These are phyloP conservation scores for Nakaseomyces sp. DNA, from an alignment of 1,139 yeast genomes.

Conservation along the genomic window DNA sequence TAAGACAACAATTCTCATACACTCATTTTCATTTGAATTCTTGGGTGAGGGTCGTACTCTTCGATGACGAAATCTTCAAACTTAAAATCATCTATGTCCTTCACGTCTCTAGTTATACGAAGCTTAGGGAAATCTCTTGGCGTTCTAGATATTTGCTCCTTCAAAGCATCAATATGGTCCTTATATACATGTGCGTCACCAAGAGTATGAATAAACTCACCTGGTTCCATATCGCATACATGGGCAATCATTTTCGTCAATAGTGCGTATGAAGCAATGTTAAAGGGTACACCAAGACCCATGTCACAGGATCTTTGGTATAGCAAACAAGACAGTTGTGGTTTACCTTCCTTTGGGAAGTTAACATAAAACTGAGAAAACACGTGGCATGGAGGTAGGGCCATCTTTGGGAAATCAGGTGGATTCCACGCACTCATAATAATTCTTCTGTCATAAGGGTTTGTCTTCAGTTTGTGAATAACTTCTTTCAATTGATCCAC, in stretches of 20 bases:
- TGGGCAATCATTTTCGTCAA: conserved; percentile 93
- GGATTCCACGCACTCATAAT: conserved; percentile 98
- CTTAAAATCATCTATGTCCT: conserved; percentile 73
- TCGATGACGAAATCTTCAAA: conserved; percentile 77
- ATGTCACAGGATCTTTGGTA: conserved; percentile 98
- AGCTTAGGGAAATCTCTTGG: conserved; percentile 80
- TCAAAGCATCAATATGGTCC: conserved; percentile 86
- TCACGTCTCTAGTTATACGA: conserved; percentile 56
- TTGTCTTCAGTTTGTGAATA: conserved; percentile 68
- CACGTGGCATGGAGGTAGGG: conserved; percentile 96
- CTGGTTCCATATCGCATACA: conserved; percentile 87
- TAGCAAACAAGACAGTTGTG: conserved; percentile 73
- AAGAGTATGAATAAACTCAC: conserved; percentile 88
- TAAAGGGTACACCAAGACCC: conserved; percentile 98
- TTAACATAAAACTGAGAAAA: conserved; percentile 91
- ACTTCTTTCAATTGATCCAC: conserved; percentile 80
- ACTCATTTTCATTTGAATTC: conserved; percentile 81
- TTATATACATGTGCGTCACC: conserved; percentile 95
- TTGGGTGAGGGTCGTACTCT: conserved; percentile 72
- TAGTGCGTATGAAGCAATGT: conserved; percentile 91
- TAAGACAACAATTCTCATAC: no score
- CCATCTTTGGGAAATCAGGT: conserved; percentile 87
- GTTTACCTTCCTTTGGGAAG: conserved; percentile 52
- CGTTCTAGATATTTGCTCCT: conserved; percentile 61
- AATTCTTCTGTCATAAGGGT: conserved; percentile 90